Conservation (phyloP, 2,329 filamentous ascomycete species). For the Dothidotthia symphoricarpi region DNA sequence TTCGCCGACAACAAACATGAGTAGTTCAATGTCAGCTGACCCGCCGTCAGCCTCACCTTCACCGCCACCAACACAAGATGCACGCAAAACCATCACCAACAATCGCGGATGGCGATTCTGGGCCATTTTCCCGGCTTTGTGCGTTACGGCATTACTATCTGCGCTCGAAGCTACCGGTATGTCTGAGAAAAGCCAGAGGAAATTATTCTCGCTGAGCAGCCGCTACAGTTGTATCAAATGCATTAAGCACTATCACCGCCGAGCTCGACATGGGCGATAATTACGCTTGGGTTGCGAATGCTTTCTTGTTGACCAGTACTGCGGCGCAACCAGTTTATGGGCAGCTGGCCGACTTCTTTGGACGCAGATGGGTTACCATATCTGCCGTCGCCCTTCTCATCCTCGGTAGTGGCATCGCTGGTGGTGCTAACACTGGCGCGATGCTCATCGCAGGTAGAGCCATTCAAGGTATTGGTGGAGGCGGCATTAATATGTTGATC, state of each 20-base stretch:
- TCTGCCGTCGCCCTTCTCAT: slow-evolving; percentile 49
- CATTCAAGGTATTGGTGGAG: slow-evolving; percentile 55
- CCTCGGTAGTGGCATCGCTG: slow-evolving; percentile 55
- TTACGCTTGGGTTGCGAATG: slow-evolving; percentile 29
- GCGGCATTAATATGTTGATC: slow-evolving; percentile 48
- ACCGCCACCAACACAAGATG: no score
- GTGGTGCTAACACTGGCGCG: slow-evolving; percentile 44
- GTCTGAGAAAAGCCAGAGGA: no score
- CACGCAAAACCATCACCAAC: no score
- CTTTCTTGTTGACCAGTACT: slow-evolving; percentile 35
- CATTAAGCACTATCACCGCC: slow-evolving; percentile 42
- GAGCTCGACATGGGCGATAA: slow-evolving; percentile 23
- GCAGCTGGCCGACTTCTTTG: slow-evolving; percentile 55
- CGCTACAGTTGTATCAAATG: slow-evolving; percentile 14
- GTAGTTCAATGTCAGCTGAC: no score
- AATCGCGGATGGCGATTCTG: slow-evolving; percentile 26
- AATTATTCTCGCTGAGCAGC: no score
- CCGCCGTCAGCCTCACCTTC: no score
- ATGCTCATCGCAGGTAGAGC: slow-evolving; percentile 57
- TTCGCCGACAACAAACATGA: no score
- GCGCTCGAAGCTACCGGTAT: slow-evolving; percentile 38
- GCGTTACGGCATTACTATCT: slow-evolving; percentile 32
- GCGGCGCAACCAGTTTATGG: slow-evolving; percentile 53
- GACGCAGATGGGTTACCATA: slow-evolving; percentile 45
- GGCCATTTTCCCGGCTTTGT: slow-evolving; percentile 31